Base-by-base conservation (phyloP, 2,329 filamentous ascomycete species). In the Metarhizium anisopliae region DNA sequence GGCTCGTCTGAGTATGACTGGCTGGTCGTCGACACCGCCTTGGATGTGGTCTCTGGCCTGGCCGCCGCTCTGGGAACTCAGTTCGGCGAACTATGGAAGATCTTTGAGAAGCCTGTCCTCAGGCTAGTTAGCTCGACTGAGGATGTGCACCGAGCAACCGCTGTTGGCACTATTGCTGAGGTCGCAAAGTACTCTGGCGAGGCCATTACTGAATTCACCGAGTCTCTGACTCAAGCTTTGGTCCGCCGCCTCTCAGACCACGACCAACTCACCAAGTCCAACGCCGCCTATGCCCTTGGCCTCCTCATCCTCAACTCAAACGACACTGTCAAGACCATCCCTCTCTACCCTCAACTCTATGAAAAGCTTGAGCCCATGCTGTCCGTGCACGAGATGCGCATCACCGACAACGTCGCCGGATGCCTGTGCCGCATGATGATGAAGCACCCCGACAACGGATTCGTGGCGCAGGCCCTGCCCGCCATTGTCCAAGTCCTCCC, bases 1-100 rank as follows among this genome's bases (percentile, higher is more conserved):
- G 93, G 91, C 68, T 88, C 87, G 35, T 95, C 93, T 2, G 94
- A 99, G 75, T 96, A 95, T 66, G 94, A 97, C 77, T 97, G 94
- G 94, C 83, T 96, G 18, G 87, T 96, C 53, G 87, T 97, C 55
- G 94, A 99, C 75, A 96, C 91, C 10, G 92, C 90, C 40, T 82
- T 97, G 55, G 94, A 97, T 62, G 90, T 95, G 50, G 79, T 96
- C 52, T 90, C 90, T 53, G 90, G 89, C 42, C 82, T 97, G 45
- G 86, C 92, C 20, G 83, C 84, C 50, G 90, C 90, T 36, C 84
- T 97, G 14, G 94, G 94, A 43, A 71, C 81, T 25, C 84, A 85
- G 63, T 97, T 96, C 66, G 80, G 81, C 55, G 87, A 96, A 76
- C 78, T 96, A 59, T 97, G 91, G 90, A 95, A 95, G 79, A 85